phyloP scores from a whole-genome alignment of 768 basidiomycete species.

The Lanmaoa pseudosensibilis region DNA sequence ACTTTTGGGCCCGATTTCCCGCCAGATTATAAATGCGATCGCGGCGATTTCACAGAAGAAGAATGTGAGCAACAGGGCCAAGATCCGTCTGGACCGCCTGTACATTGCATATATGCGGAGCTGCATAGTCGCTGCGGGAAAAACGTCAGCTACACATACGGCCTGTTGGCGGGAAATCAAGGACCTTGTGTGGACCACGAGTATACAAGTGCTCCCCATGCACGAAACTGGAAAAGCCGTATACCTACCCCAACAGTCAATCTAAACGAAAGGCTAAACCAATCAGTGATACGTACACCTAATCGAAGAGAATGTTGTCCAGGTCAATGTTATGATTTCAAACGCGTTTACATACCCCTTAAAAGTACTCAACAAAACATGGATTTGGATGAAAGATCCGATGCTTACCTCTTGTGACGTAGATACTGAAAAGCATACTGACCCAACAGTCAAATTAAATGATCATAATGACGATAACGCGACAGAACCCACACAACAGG shows the following conservation, averaged over 20 bases:
- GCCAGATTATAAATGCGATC: slow-evolving; percentile 28
- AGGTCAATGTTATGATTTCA: background rate
- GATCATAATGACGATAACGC: background rate
- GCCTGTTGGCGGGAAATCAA: background rate
- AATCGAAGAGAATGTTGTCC: background rate
- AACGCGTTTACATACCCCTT: slow-evolving; percentile 24
- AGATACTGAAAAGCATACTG: slow-evolving; percentile 25
- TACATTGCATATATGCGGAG: slow-evolving; percentile 37
- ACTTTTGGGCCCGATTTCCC: slow-evolving; percentile 26
- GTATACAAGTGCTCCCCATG: slow-evolving; percentile 33
- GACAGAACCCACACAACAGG: slow-evolving; percentile 19
- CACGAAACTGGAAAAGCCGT: slow-evolving; percentile 31
- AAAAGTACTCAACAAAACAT: background rate
- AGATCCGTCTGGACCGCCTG: slow-evolving; percentile 20
- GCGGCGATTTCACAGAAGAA: slow-evolving; percentile 28
- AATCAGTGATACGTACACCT: slow-evolving; percentile 22
- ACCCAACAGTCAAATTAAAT: background rate
- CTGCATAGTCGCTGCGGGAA: slow-evolving; percentile 29
- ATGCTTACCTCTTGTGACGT: slow-evolving; percentile 19
- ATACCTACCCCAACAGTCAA: slow-evolving; percentile 18
- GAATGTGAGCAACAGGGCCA: slow-evolving; percentile 16
- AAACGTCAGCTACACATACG: slow-evolving; percentile 4
- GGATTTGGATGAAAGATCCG: background rate
- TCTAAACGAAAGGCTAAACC: background rate
- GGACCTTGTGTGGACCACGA: slow-evolving; percentile 35